phyloP scores from a whole-genome alignment of 495 filamentous ascomycete genomes.

The Aspergillus egyptiacus region DNA sequence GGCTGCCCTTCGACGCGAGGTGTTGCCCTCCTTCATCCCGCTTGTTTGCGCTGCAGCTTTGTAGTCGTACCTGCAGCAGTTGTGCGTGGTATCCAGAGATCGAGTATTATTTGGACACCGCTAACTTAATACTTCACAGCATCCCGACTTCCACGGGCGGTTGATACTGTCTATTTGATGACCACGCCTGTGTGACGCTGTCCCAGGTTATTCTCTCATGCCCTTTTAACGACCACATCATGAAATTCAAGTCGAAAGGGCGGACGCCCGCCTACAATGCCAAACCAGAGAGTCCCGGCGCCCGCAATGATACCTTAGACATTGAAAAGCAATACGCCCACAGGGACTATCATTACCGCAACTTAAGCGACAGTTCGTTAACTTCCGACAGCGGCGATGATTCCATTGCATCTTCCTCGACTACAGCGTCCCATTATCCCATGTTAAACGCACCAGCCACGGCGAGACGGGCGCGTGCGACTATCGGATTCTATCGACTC shows the following conservation, averaged over 20 bases:
- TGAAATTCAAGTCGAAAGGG: slow-evolving; percentile 36
- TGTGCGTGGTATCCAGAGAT: no score
- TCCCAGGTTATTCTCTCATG: neutral
- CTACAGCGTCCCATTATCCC: slow-evolving; percentile 46
- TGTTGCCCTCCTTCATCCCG: neutral
- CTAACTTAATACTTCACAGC: no score
- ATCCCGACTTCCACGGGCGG: neutral
- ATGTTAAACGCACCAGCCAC: slow-evolving; percentile 43
- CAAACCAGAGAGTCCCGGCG: slow-evolving; percentile 20
- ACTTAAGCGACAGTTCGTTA: slow-evolving; percentile 23
- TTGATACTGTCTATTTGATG: neutral
- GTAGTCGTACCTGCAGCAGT: no score
- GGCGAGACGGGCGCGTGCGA: slow-evolving; percentile 32
- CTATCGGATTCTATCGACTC: slow-evolving; percentile 51
- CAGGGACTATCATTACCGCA: slow-evolving; percentile 19
- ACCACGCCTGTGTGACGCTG: neutral
- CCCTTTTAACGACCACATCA: slow-evolving; percentile 21
- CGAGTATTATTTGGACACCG: no score
- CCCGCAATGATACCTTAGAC: slow-evolving; percentile 23
- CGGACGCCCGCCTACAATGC: slow-evolving; percentile 29
- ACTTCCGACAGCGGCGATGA: slow-evolving; percentile 28
- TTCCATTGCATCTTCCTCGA: slow-evolving; percentile 22
- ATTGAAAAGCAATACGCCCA: slow-evolving; percentile 35
- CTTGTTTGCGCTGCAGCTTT: neutral
- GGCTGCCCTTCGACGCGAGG: neutral